A percentile compares a stretch with the other conserved stretches of the same genome.
These are phyloP conservation scores for Cercophora newfieldiana DNA, from an alignment of 495 filamentous ascomycete species.

Conservation along the genomic window DNA sequence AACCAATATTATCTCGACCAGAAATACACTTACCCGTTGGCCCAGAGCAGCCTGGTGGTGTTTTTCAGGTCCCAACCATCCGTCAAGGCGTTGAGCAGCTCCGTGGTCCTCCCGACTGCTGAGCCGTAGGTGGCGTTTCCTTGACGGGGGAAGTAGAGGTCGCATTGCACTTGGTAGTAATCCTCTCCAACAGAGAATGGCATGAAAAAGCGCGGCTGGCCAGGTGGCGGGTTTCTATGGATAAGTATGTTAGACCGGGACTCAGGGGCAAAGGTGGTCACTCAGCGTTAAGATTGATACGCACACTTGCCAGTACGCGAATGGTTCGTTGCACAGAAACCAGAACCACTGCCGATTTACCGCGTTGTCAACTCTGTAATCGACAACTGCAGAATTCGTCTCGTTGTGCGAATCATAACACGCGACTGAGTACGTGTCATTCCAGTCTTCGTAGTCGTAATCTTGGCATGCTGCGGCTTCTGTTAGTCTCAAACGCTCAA, in stretches of 20 bases:
- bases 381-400: slow-evolving; percentile 54
- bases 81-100: slow-evolving; percentile 55
- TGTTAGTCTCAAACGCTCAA: slow-evolving; percentile 6
- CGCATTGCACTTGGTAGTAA: slow-evolving; percentile 62
- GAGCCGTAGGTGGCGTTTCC: slow-evolving; percentile 52
- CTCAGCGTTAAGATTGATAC: slow-evolving; percentile 10
- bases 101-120: slow-evolving; percentile 49
- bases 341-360: slow-evolving; percentile 61
- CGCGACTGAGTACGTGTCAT: slow-evolving; percentile 42
- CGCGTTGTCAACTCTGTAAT: slow-evolving; percentile 50
- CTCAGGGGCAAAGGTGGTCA: not conserved
- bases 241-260: not conserved
- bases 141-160: slow-evolving; percentile 56
- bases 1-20: not conserved
- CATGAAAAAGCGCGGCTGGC: slow-evolving; percentile 42
- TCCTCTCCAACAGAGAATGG: slow-evolving; percentile 54
- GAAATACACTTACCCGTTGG: slow-evolving; percentile 49
- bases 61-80: slow-evolving; percentile 57
- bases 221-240: slow-evolving; percentile 46
- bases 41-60: slow-evolving; percentile 58
- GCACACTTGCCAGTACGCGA: slow-evolving; percentile 60
- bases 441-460: slow-evolving; percentile 53
- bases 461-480: slow-evolving; percentile 24
- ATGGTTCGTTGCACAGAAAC: slow-evolving; percentile 65
- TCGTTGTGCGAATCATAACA: slow-evolving; percentile 61